Base-by-base conservation (phyloP, 768 basidiomycete genomes). In the Rhizopogon vulgaris region DNA sequence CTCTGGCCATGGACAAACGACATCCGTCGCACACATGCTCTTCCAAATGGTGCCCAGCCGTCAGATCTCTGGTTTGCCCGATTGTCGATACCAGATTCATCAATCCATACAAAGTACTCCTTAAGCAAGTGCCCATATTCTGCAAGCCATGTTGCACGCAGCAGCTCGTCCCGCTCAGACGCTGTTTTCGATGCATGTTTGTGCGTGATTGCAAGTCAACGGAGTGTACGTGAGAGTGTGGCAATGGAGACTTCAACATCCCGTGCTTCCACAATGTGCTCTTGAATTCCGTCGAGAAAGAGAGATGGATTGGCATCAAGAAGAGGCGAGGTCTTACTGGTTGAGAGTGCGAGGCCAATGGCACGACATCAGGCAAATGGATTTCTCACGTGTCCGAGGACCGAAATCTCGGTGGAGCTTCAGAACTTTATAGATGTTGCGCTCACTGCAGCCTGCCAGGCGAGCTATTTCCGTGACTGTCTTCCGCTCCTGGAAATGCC, bases 121-220 rank as follows among this genome's bases (percentile, higher is more conserved):
- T 27, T 49, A 6, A 38, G 55, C 24, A 60, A 34, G 32, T 48
- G n/a, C 6, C 32, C 32, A 37, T 48, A 38, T n/a, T 32, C 32
- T 17, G 32, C 41, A 54, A 58, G 58, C 63, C 49, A 67, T 3
- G 54, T 57, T 3, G 64, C 60, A 9, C 62, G 52, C 4, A 66
- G 39, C 9, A 58, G 22, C 43, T 72, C 66, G 52, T 72, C 63
- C 17, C 27, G 25, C 18, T 41, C 25, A 25, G 39, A n/a, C 12
- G 51, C 28, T 38, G 18, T 10, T 22, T 30, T 40, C 15, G 32
- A 39, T 17, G 30, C 22, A 14, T 27, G 24, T 41, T 32, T 50
- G 12, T 32, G 50, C 14, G 41, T 42, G 28, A 38, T 22, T 25
- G 18, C 18, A n/a, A 24, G 24, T 14, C 38, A 1, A 50, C 18